Evolutionary conservation across 331 rosid species (phyloP), one percentile per base, ranked within the genome.

Genomic region (Malus hybrid): DNA sequence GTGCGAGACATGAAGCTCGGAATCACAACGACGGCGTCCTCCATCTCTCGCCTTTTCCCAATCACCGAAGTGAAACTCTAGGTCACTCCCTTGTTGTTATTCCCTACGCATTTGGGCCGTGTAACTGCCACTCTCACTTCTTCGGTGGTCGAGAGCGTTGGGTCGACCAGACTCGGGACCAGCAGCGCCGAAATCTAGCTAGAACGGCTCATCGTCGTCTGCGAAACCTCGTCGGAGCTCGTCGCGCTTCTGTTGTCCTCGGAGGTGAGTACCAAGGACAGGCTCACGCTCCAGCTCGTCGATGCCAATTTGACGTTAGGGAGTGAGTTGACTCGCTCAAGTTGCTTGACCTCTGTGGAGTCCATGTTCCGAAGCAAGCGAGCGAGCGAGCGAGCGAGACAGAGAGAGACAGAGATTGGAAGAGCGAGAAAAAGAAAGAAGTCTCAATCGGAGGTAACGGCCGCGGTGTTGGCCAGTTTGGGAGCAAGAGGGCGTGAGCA

Each of bases 401-500:
- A 2, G 71, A 55, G 52, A 55, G 56, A 55, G 74, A 54, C 97
- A 24, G 24, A 24, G 24, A 24, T 24, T 24, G 24, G 24, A 24
- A 24, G 1, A 24, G 24, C 1, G 24, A 24, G 24, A 24, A 24
- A 24, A 1, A 24, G 1, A 24, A 1, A 24, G 1, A 24, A 1
- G 24, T 24, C 24, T 24, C 24, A 1, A 24, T 57, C 12, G 16
- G 64, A 5, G 15, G 70, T 6, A 4, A 80, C 22, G 1, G 72
- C 15, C 29, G 86, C 72, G 34, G 80, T 13, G 83, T 63, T 79
- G 44, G 86, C 80, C 54, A 88, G 93, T 57, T 87, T 89, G 71
- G 98, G 98, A 34, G 95, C 95, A 22, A 90, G 98, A 75, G 98
- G 98, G 77, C 97, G 97, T 69, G 90, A 78, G 82, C 97, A 86